These are phyloP conservation scores for Amphichorda felina DNA, from an alignment of 2,329 filamentous ascomycete species.

Conservation along the genomic window DNA sequence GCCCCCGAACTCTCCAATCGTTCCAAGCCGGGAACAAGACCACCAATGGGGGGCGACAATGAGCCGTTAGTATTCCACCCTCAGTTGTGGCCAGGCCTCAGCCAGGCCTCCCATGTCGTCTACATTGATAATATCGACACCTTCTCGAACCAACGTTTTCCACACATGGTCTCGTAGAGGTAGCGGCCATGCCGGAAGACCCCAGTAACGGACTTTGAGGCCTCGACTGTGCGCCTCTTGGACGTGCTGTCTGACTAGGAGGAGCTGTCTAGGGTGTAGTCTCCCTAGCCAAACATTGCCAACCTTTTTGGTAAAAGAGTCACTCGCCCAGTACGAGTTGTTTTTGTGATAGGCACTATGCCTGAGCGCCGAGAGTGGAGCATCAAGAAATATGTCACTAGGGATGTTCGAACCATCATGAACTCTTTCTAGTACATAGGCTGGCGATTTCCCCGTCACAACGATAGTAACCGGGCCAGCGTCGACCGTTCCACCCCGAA, in stretches of 20 bases:
- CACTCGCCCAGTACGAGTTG: constrained; percentile 58
- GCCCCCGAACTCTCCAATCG: no score
- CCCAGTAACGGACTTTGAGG: constrained; percentile 49
- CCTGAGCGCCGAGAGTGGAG: constrained; percentile 36
- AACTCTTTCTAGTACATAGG: no score
- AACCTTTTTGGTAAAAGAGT: constrained; percentile 40
- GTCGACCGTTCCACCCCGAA: constrained; percentile 36
- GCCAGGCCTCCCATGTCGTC: constrained; percentile 38
- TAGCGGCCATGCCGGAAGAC: constrained; percentile 44
- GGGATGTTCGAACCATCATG: neutral
- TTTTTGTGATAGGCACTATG: constrained; percentile 26
- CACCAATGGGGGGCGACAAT: no score
- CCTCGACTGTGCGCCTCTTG: constrained; percentile 37
- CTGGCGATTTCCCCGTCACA: constrained; percentile 42
- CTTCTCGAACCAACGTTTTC: constrained; percentile 40
- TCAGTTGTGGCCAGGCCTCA: no score
- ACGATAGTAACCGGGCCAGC: constrained; percentile 54
- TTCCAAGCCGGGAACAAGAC: no score
- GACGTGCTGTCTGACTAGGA: constrained; percentile 31
- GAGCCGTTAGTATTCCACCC: no score
- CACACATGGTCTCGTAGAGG: constrained; percentile 42
- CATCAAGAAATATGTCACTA: constrained; percentile 52
- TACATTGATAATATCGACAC: constrained; percentile 48
- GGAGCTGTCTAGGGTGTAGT: constrained; percentile 30
- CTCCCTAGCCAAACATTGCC: constrained; percentile 34